Conservation (phyloP, 2,329 filamentous ascomycete genomes). For the Raffaelea ambrosiae region DNA sequence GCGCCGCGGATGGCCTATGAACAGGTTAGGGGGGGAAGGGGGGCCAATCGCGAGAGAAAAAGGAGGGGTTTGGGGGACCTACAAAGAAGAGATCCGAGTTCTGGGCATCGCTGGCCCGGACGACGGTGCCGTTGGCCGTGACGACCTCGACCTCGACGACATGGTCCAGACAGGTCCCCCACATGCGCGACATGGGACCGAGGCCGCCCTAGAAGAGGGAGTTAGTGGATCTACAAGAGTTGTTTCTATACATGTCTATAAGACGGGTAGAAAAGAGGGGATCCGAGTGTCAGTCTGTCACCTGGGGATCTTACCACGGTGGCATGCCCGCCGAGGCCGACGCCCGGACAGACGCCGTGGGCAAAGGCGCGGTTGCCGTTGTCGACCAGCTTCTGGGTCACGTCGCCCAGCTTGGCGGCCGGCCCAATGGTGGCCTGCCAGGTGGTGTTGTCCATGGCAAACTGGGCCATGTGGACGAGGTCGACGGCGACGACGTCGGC, state of each 20-base stretch:
- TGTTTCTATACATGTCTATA: no score
- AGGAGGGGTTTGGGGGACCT: conserved; percentile 11
- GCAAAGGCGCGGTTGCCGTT: conserved; percentile 48
- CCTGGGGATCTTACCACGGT: conserved; percentile 20
- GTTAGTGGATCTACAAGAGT: neutral
- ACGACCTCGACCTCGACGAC: conserved; percentile 47
- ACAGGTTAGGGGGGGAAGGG: neutral
- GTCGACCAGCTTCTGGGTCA: conserved; percentile 40
- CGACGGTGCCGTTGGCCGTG: conserved; percentile 43
- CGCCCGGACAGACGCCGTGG: conserved; percentile 51
- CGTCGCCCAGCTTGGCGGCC: conserved; percentile 41
- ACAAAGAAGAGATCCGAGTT: conserved; percentile 48
- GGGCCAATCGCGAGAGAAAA: neutral
- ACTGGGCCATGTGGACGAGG: conserved; percentile 41
- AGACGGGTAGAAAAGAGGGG: neutral
- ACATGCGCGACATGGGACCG: conserved; percentile 50
- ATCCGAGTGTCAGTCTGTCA: no score
- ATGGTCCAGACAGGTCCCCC: conserved; percentile 48
- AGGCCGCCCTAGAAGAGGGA: conserved; percentile 46
- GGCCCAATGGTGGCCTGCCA: conserved; percentile 48
- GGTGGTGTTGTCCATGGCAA: conserved; percentile 41
- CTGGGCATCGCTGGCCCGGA: conserved; percentile 34
- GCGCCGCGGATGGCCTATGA: conserved; percentile 30
- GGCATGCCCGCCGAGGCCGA: conserved; percentile 50
- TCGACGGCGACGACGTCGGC: conserved; percentile 50